Percentiles rank a stretch among this genome's conserved stretches.
These are phyloP conservation scores for Eucalyptus shirleyi DNA, from an alignment of 345 rosid genomes.

Conservation along the genomic window DNA sequence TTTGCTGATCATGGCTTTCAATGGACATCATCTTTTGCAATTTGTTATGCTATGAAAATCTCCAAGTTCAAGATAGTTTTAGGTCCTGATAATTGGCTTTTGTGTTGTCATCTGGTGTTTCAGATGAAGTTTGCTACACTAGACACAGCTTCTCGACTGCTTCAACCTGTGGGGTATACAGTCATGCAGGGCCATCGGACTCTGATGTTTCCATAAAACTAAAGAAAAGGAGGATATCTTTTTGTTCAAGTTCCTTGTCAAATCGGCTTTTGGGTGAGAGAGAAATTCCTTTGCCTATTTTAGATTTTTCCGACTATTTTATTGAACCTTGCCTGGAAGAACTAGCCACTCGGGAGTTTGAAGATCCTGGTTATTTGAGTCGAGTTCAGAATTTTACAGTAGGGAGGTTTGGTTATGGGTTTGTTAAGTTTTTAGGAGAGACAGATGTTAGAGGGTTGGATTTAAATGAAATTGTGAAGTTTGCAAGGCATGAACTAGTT, in stretches of 20 bases:
- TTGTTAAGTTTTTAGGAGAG: conserved; percentile 53
- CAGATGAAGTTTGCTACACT: background rate
- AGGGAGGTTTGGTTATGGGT: conserved; percentile 76
- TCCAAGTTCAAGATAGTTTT: background rate
- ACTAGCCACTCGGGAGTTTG: conserved; percentile 33
- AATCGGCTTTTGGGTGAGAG: background rate
- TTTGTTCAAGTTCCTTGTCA: background rate
- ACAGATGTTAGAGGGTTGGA: conserved; percentile 75
- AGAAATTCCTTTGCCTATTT: conserved; percentile 36
- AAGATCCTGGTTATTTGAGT: conserved; percentile 61
- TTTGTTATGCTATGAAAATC: background rate
- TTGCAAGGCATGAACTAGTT: conserved; percentile 49
- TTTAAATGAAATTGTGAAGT: conserved; percentile 61
- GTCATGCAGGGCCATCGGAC: background rate
- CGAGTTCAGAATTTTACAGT: conserved; percentile 58
- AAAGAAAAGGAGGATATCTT: conserved; percentile 43
- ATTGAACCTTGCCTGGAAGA: conserved; percentile 51
- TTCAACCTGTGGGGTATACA: background rate
- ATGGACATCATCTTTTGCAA: background rate
- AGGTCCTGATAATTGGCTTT: background rate
- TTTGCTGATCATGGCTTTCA: background rate
- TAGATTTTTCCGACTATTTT: conserved; percentile 47
- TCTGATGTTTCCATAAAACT: background rate
- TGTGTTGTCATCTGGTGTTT: background rate
- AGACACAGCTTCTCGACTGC: background rate